Base-by-base conservation (phyloP, 495 filamentous ascomycete genomes). In the Achaetomiella virescens region DNA sequence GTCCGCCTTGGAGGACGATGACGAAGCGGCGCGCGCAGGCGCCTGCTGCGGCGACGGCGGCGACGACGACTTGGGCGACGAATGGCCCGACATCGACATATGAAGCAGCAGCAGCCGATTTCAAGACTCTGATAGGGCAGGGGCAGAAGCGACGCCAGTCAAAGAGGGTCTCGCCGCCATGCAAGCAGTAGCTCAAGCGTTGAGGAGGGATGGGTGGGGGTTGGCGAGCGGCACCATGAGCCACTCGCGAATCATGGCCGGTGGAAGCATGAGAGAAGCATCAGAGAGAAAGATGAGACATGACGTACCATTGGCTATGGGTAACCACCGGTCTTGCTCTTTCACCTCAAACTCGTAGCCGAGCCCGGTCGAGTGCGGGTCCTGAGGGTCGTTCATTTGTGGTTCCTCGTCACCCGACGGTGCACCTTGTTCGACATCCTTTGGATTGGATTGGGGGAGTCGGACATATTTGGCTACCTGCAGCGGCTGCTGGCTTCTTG, bases 261-360 rank as follows among this genome's bases (percentile, higher is more conserved):
- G 18, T 36, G 54, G 35, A 50, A 45, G 36, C 37, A 37, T 14
- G 25, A 18, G 25, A 31, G 46, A 46, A 59, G 75, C 74, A 74
- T 46, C 49, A 54, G 58, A 56, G 51, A 63, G 45, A 62, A 18
- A 31, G 45, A 33, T 36, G 20, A 43, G 46, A 22, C 31, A 73
- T 56, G 63, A 72, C 65, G 55, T 84, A 98, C 93, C 93, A 91
- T 98, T 98, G 78, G 93, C 93, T 84, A 98, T 98, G 75, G 93
- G 93, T 73, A 98, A 85, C 93, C 93, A 98, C 80, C 93, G 80
- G 77, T 98, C 93, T 74, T 98, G 93, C 75, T 98, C 93, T 79
- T 98, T 98, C 74, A 98, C 95, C 77, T 98, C 93, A 73, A 97
- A 96, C 76, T 97, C 93, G 79, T 87, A 91, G 78, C 81, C 68